A percentile compares a stretch with the other conserved stretches of the same genome.
phyloP scores from a whole-genome alignment of 768 basidiomycete genomes.

The Lactifluus piperatus region DNA sequence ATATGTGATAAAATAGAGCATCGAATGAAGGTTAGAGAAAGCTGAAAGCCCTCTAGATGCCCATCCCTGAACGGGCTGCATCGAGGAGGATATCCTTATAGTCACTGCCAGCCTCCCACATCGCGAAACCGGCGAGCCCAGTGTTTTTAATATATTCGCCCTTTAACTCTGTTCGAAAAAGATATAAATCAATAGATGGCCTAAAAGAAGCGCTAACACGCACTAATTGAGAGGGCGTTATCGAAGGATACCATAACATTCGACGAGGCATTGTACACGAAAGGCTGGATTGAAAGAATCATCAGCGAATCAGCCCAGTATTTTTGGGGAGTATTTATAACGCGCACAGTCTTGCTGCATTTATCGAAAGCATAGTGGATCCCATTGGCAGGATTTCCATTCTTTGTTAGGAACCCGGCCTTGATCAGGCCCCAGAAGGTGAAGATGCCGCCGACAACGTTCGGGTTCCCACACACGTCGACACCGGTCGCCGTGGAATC shows the following conservation, averaged over 20 bases:
- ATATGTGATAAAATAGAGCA: background rate
- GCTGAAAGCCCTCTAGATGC: background rate
- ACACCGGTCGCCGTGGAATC: conserved; percentile 33
- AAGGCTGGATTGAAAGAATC: conserved; percentile 42
- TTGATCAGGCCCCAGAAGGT: conserved; percentile 50
- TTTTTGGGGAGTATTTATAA: conserved; percentile 21
- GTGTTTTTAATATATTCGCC: background rate
- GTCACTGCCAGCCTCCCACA: conserved; percentile 41
- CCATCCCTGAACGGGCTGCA: conserved; percentile 25
- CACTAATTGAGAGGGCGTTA: conserved; percentile 42
- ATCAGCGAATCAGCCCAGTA: background rate
- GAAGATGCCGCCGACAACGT: conserved; percentile 43
- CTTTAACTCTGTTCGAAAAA: background rate
- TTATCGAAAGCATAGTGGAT: conserved; percentile 32
- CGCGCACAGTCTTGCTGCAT: conserved; percentile 62
- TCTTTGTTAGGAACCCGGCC: background rate
- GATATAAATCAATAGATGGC: background rate
- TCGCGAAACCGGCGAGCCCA: conserved; percentile 30
- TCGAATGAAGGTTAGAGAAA: background rate
- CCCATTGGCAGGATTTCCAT: background rate
- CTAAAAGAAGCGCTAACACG: background rate
- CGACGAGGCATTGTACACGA: conserved; percentile 54
- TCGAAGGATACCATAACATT: conserved; percentile 60
- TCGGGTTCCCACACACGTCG: conserved; percentile 48
- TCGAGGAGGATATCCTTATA: conserved; percentile 29